Evolutionary conservation across 805 yeast species (phyloP).

Genomic region (Candida chilensis): DNA sequence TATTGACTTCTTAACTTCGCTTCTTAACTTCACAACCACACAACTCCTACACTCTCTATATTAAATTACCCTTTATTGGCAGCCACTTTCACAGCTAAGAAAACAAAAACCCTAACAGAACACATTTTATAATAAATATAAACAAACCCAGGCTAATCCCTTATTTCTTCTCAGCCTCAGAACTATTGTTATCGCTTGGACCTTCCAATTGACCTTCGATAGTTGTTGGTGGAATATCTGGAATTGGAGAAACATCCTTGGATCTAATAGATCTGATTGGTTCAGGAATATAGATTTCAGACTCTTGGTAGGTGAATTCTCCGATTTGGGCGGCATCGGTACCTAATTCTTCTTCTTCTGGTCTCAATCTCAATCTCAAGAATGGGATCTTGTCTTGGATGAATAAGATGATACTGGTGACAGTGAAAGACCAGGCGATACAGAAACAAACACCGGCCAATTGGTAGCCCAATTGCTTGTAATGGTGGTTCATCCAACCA

Average conservation of each 20-base stretch:
- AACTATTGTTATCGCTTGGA: not conserved
- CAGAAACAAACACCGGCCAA: constrained; percentile 68
- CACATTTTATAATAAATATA: too few species aligned
- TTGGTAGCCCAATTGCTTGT: constrained; percentile 80
- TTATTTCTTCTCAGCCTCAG: not conserved
- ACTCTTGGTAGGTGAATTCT: constrained; percentile 70
- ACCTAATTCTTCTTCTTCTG: constrained; percentile 83
- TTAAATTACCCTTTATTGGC: too few species aligned
- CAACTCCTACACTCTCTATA: too few species aligned
- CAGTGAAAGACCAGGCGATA: constrained; percentile 65
- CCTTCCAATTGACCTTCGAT: not conserved
- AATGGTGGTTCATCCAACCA: constrained; percentile 86
- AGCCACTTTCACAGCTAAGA: too few species aligned
- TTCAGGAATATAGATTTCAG: constrained; percentile 62
- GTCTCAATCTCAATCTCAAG: constrained; percentile 71
- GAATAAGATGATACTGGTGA: constrained; percentile 61
- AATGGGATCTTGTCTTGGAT: constrained; percentile 70
- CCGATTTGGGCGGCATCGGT: constrained; percentile 89
- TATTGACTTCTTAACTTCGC: too few species aligned
- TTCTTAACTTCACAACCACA: too few species aligned
- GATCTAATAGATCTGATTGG: constrained; percentile 54
- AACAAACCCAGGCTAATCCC: too few species aligned
- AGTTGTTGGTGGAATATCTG: not conserved
- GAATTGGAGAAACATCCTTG: not conserved
- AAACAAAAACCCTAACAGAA: too few species aligned